Base-by-base conservation (phyloP, 1,284 basidiomycete genomes). In the Leccinum subatratum region DNA sequence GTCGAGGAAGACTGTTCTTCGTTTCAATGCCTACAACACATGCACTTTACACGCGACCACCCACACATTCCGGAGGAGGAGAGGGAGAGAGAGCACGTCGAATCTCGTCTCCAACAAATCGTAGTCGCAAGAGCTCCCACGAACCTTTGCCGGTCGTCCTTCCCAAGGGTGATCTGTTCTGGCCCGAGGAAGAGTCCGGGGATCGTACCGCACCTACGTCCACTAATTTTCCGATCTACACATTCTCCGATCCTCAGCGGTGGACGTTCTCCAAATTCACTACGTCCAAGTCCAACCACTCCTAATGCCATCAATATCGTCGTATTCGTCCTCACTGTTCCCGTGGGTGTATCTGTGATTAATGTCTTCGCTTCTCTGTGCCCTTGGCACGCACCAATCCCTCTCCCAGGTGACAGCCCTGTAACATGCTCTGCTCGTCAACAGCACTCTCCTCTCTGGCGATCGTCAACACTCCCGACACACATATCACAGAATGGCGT, bases 1-100 rank as follows among this genome's bases (percentile, higher is more conserved):
- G 81, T 70, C n/a, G 14, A 48, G n/a, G 18, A 48, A n/a, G 14
- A 48, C n/a, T 9, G 9, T 3, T 80, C 84, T 3, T 80, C 81
- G 9, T 72, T 77, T 45, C 75, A 77, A 12, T 81, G 81, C 58
- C 63, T 74, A 67, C 71, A 75, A 11, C 67, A 69, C 72, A 69
- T 81, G 76, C 69, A 79, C 75, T 80, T 80, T 67, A 77, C 76
- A 61, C 75, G 81, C 42, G 74, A 79, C 4, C 84, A 88, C 68
- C 82, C 86, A 8, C 81, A 84, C 69, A 90, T 91, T 42, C 79
- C 84, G 22, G 89, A 91, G 73, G 89, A 88, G 68, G 86, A 88
- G n/a, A 87, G 67, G 82, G 82, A 2, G 79, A 80, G 73, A 68
- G 70, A 34, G 65, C 39, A 75, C 54, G 76, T 73, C 69, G 72